phyloP scores from a whole-genome alignment of 2,329 filamentous ascomycete genomes.

The Fusarium miscanthi region DNA sequence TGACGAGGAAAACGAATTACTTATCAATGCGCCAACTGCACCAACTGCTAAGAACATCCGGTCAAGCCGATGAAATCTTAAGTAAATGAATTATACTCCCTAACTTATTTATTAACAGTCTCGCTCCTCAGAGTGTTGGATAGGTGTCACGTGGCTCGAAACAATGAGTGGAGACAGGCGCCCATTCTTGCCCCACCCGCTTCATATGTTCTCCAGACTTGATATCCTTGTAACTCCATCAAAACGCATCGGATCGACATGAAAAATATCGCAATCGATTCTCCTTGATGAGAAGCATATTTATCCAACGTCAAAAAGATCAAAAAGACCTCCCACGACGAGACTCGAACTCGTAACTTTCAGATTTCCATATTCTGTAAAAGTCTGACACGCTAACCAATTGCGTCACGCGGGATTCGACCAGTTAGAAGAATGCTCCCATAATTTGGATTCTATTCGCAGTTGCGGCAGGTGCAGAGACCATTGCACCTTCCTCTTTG shows the following conservation, averaged over 20 bases:
- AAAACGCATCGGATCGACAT: fast-evolving
- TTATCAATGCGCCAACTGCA: no score
- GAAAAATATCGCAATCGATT: neutral
- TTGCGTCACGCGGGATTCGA: neutral
- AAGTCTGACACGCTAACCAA: constrained; percentile 30
- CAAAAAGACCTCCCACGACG: fast-evolving
- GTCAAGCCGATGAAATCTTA: fast-evolving
- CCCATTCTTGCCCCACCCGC: fast-evolving
- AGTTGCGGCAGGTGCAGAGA: fast-evolving
- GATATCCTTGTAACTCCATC: neutral
- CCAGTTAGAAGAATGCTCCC: fast-evolving
- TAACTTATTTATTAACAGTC: fast-evolving
- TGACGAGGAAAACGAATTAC: fast-evolving
- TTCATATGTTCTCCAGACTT: fast-evolving
- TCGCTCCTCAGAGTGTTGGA: neutral
- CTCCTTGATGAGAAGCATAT: fast-evolving
- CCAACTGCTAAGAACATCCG: fast-evolving
- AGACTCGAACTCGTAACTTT: neutral
- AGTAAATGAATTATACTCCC: fast-evolving
- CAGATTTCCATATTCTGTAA: neutral
- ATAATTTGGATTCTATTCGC: fast-evolving
- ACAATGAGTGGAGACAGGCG: no score
- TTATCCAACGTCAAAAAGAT: fast-evolving
- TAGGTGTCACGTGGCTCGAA: neutral
- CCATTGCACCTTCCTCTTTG: neutral